A percentile compares a stretch with the other conserved stretches of the same genome.
These are phyloP conservation scores for Xylaria polymorpha DNA, from an alignment of 2,329 filamentous ascomycete genomes.

Conservation along the genomic window DNA sequence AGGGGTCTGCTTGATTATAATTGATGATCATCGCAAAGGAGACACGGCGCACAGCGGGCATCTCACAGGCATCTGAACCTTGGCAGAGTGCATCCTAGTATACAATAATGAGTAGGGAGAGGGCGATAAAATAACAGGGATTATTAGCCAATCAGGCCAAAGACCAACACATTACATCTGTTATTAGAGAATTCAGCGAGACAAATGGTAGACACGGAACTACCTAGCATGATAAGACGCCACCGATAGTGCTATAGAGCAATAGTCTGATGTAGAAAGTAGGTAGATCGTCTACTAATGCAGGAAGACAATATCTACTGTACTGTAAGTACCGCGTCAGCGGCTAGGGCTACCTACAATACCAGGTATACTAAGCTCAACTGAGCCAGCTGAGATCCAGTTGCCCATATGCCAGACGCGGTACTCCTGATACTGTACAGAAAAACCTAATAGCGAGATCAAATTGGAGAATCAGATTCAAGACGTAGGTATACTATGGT, in stretches of 20 bases:
- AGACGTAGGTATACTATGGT: neutral
- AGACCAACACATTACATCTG: neutral
- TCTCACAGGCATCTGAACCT: too few species aligned
- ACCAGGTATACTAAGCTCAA: neutral
- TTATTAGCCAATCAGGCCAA: neutral
- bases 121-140: neutral
- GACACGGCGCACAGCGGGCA: too few species aligned
- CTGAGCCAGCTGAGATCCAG: neutral
- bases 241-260: neutral
- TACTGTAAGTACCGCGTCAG: neutral
- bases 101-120: too few species aligned
- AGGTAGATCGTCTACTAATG: neutral
- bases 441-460: neutral
- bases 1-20: too few species aligned
- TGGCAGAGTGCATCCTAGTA: too few species aligned
- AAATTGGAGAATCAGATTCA: neutral
- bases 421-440: neutral
- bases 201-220: neutral
- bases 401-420: too few species aligned
- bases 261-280: neutral
- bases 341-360: neutral
- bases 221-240: too few species aligned
- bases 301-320: neutral
- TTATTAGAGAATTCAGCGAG: too few species aligned
- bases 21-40: too few species aligned